Percentiles rank a stretch among this genome's conserved stretches.
Evolutionary conservation across 345 rosid genomes (phyloP).

Genomic region (Turnera subulata): DNA sequence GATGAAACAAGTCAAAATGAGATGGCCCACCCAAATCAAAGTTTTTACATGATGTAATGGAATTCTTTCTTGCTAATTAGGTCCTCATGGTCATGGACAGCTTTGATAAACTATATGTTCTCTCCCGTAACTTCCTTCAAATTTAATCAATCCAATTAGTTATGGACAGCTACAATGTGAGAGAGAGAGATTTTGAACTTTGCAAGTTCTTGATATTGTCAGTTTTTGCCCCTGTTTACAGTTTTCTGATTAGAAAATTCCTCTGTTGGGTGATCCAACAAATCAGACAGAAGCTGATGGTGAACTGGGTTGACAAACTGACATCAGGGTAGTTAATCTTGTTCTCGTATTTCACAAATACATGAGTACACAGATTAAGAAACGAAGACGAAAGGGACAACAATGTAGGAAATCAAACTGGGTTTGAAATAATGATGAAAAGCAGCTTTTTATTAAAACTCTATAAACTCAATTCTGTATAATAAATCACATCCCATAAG

Average conservation of each 20-base stretch:
- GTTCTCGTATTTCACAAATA: not conserved
- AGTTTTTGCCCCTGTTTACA: not conserved
- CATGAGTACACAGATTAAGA: too few species aligned
- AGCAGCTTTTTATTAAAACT: constrained; percentile 4
- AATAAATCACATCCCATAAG: constrained; percentile 9
- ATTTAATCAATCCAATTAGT: not conserved
- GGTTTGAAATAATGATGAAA: not conserved
- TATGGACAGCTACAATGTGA: not conserved
- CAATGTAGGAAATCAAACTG: not conserved
- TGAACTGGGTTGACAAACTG: constrained; percentile 9
- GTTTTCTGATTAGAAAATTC: not conserved
- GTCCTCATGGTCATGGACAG: not conserved
- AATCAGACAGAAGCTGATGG: constrained; percentile 7
- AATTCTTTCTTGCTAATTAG: too few species aligned
- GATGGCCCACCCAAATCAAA: too few species aligned
- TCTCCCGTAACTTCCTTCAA: not conserved
- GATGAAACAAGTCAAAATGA: too few species aligned
- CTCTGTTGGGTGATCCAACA: not conserved
- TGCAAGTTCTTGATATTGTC: not conserved
- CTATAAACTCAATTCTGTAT: constrained; percentile 11
- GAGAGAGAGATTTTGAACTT: not conserved
- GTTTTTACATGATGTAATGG: too few species aligned
- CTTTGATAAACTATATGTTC: not conserved
- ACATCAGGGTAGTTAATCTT: not conserved
- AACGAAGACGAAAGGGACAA: not conserved